Base-by-base conservation (phyloP, 805 yeast species). In the Ogataea ramenticola region DNA sequence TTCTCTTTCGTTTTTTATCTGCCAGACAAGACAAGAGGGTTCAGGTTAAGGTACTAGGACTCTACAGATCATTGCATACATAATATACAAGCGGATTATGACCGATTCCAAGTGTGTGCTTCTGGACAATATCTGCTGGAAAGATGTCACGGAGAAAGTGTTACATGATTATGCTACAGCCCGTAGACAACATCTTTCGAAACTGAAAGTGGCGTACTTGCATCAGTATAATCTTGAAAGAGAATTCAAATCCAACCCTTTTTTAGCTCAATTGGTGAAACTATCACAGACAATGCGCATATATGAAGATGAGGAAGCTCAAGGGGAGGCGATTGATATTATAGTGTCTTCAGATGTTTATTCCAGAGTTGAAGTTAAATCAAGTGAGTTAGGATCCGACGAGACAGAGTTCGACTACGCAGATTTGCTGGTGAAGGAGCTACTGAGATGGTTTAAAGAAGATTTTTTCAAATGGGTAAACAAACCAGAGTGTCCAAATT, bases 401-500 rank as follows among this genome's bases (percentile, higher is more conserved):
- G 37, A 39, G 11, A 39, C 45, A 8, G 46, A 47, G 0, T 64
- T 67, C 51, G 71, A 75, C 16, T 70, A 76, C 45, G 71, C 75
- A 33, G 91, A 84, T 55, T 65, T 72, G 26, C 49, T 84, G 2
- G 82, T 83, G 1, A 68, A 66, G 48, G 83, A 76, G 47, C 56
- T 81, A 29, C 62, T 84, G 14, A 62, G 70, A 39, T 84, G 87
- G 81, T 91, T 82, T 66, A 88, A 87, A 52, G 68, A 79, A 34
- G 82, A 77, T 35, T 89, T 86, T 65, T 91, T 91, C 65, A 67
- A 64, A 24, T 91, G 98, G 98, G 80, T 86, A 9, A 83, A 84
- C 53, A 71, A 72, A 32, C 88, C 93, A 0, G 58, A 67, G 11
- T 86, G 96, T 51, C 56, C 65, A 0, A 41, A 42, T 0, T 85